Base-by-base conservation (phyloP, 140 eudicot genomes). In the Ambrosia hybrid region DNA sequence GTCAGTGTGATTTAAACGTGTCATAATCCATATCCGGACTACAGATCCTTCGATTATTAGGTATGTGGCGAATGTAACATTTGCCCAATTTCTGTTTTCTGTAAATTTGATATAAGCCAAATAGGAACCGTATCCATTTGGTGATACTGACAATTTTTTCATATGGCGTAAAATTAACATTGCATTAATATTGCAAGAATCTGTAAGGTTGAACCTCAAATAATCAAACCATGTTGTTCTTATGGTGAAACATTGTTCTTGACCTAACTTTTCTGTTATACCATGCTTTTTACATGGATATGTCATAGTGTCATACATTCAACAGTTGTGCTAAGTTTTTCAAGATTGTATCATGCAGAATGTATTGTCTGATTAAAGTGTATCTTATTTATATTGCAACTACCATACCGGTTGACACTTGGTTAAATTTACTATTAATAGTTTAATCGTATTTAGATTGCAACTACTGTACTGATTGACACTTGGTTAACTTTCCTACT, bases 261-360 rank as follows among this genome's bases (percentile, higher is more conserved):
- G 6, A 26, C 48, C 58, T 72, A 72, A 71, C 56, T 6, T 21
- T 12, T 58, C n/a, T n/a, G 58, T 2, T 59, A 10, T 26, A 13
- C 46, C 68, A 43, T 43, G 48, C 58, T 58, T 57, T 72, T 30
- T 45, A 58, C 61, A 48, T 61, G 61, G 30, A 46, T 60, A 67
- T 52, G 51, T 12, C 73, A 59, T 48, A 36, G n/a, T n/a, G n/a
- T n/a, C n/a, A n/a, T n/a, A n/a, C 36, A 14, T 73, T 73, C 39
- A 60, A 30, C 17, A n/a, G 34, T 46, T 33, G 34, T 60, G 36
- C 48, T 26, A 26, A 48, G 9, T 13, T 11, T 7, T 59, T 6
- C 58, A 60, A 72, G 59, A 60, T 30, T 62, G 30, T 60, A 60
- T 59, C 61, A 60, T 60, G 59, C 36, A 3, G 36, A 9, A 26